phyloP scores from a whole-genome alignment of 768 basidiomycete genomes.

The Calocybe cyanea region DNA sequence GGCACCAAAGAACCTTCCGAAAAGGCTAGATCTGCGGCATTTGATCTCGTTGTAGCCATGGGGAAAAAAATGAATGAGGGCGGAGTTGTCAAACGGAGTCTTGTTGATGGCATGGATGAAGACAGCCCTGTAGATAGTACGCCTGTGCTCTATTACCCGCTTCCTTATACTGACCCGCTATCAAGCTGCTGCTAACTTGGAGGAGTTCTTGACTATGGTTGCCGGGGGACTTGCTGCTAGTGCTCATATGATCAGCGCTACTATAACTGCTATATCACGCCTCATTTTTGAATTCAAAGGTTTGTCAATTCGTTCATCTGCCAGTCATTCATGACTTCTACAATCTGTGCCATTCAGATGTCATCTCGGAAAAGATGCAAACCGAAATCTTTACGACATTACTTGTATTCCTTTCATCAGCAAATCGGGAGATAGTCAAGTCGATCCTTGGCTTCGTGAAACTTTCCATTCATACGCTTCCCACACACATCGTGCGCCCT shows the following conservation, averaged over 20 bases:
- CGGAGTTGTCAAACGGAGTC: slow-evolving; percentile 71
- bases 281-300: slow-evolving; percentile 96
- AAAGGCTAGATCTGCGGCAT: slow-evolving; percentile 84
- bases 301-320: slow-evolving; percentile 30
- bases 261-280: slow-evolving; percentile 90
- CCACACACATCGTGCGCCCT: slow-evolving; percentile 66
- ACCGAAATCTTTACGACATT: slow-evolving; percentile 83
- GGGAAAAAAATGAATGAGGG: slow-evolving; percentile 88
- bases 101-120: slow-evolving; percentile 84
- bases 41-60: slow-evolving; percentile 88
- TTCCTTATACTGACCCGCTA: slow-evolving; percentile 4
- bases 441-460: slow-evolving; percentile 94
- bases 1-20: slow-evolving; percentile 97
- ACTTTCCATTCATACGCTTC: slow-evolving; percentile 83
- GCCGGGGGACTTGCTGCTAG: slow-evolving; percentile 90
- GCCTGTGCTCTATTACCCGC: slow-evolving; percentile 26
- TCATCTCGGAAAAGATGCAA: slow-evolving; percentile 67
- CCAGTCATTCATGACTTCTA: neutral
- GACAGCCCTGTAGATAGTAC: slow-evolving; percentile 47
- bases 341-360: slow-evolving; percentile 38
- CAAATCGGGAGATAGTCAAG: slow-evolving; percentile 97
- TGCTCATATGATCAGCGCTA: slow-evolving; percentile 98
- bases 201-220: slow-evolving; percentile 96
- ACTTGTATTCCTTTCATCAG: slow-evolving; percentile 86
- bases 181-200: slow-evolving; percentile 64